These are phyloP conservation scores for Striga asiatica DNA, from an alignment of 257 asterid species.

Conservation along the genomic window DNA sequence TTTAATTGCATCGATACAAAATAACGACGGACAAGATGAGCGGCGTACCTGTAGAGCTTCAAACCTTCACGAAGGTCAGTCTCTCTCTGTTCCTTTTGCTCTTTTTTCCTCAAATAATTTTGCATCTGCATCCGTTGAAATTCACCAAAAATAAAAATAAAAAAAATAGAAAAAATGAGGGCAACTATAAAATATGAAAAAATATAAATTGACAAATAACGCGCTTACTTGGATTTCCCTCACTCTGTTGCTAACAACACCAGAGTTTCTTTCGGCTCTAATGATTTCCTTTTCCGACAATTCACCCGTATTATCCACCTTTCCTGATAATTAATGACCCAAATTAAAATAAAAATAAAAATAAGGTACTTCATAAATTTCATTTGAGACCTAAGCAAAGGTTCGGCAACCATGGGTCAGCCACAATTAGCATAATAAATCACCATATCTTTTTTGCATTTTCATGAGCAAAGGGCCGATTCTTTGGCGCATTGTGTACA, in stretches of 20 bases:
- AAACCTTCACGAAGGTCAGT: slow-evolving; percentile 77
- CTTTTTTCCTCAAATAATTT: slow-evolving; percentile 51
- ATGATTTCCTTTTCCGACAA: slow-evolving; percentile 81
- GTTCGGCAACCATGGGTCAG: neutral
- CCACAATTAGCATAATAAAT: neutral
- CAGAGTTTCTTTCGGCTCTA: slow-evolving; percentile 78
- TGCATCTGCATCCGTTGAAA: slow-evolving; percentile 35
- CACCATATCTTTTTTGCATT: slow-evolving; percentile 63
- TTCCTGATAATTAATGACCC: slow-evolving; percentile 39
- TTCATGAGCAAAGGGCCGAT: slow-evolving; percentile 79
- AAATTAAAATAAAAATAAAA: neutral
- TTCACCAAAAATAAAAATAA: too few relatives aligned
- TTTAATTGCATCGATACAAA: neutral
- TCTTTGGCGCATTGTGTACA: slow-evolving; percentile 87
- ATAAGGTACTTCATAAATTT: too few relatives aligned
- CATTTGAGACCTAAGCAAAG: neutral
- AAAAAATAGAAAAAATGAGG: too few relatives aligned
- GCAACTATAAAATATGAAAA: too few relatives aligned
- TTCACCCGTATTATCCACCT: slow-evolving; percentile 53
- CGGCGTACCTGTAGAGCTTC: slow-evolving; percentile 64
- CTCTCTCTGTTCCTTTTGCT: slow-evolving; percentile 62
- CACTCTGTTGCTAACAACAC: slow-evolving; percentile 57
- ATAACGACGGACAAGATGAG: neutral
- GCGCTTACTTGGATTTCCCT: slow-evolving; percentile 81
- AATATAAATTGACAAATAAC: neutral